phyloP scores from a whole-genome alignment of 257 asterid species.

The Marsdenia floribunda region DNA sequence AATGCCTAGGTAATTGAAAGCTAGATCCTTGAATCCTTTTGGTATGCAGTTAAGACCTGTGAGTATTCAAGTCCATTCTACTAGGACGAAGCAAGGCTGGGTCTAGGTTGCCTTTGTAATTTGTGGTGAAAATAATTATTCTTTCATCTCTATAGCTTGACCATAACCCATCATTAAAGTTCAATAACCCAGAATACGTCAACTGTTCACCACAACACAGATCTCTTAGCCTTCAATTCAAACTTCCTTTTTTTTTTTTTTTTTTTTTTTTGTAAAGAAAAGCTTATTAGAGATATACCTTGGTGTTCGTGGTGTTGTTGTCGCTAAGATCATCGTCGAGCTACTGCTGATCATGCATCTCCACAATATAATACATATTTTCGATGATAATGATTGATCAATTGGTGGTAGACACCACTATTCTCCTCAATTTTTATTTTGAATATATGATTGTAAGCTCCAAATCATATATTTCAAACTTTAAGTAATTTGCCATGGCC shows the following conservation, averaged over 20 bases:
- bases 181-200: constrained; percentile 71
- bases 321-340: not conserved
- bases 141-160: constrained; percentile 75
- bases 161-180: constrained; percentile 80
- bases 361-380: constrained; percentile 69
- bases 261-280: not conserved
- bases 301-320: not conserved
- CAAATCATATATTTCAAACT: constrained; percentile 69
- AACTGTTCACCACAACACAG: constrained; percentile 24
- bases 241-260: too few species aligned
- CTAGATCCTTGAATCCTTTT: constrained; percentile 55
- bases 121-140: constrained; percentile 57
- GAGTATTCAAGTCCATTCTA: constrained; percentile 78
- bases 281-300: constrained; percentile 21
- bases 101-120: constrained; percentile 70
- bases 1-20: constrained; percentile 47
- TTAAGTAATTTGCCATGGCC: constrained; percentile 82
- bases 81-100: constrained; percentile 76
- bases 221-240: not conserved
- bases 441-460: constrained; percentile 51
- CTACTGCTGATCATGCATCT: constrained; percentile 48
- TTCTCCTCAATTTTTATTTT: constrained; percentile 57
- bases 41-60: constrained; percentile 61
- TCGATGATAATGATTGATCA: constrained; percentile 66
- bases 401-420: constrained; percentile 50